Evolutionary conservation across 352 stramenopile genomes (phyloP), one percentile per base, ranked within the genome.

Genomic region (Globisporangium cystogenes): DNA sequence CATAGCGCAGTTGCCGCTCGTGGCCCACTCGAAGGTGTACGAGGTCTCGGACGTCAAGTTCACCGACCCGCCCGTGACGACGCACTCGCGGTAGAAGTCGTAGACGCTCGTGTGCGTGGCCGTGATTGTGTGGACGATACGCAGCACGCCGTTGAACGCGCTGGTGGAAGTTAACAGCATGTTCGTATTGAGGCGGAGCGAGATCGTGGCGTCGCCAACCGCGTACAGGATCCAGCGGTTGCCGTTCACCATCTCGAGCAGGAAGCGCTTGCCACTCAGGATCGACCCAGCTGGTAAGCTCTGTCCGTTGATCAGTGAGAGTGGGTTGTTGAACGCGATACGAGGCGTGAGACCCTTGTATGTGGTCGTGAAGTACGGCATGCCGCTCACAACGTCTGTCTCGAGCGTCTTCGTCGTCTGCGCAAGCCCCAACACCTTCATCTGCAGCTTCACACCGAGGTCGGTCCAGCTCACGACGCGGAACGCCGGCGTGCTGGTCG

Each of bases 11-110:
- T 76, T 52, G 7, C 81, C 81, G 0, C 59, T 49, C 1, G 75
- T 89, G 12, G 72, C 61, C 72, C 76, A 92, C 51, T 79, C 53
- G 64, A 88, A 85, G 24, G 56, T 54, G 55, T 90, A 88, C 51
- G 66, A 60, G 0, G 67, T 59, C 21, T 85, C 75, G 39, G 51
- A 72, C 24, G 64, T 46, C 43, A 90, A 55, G n/a, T 55, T 56
- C 20, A 84, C 55, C 7, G 61, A 59, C 29, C 62, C 79, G 18
- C 74, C 75, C 3, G 63, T 71, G n/a, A 86, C 74, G 33, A 89
- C 64, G 44, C 81, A 91, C 48, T 70, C 75, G 27, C 72, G 79
- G 65, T 87, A 83, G 20, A 58, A 62, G 37, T 91, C 76, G 52
- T 88, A 82, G 20, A 75, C 62, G 1, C 60, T 50, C 7, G 79